Base-by-base conservation (phyloP, 257 asterid species). In the Haberlea rhodopensis region DNA sequence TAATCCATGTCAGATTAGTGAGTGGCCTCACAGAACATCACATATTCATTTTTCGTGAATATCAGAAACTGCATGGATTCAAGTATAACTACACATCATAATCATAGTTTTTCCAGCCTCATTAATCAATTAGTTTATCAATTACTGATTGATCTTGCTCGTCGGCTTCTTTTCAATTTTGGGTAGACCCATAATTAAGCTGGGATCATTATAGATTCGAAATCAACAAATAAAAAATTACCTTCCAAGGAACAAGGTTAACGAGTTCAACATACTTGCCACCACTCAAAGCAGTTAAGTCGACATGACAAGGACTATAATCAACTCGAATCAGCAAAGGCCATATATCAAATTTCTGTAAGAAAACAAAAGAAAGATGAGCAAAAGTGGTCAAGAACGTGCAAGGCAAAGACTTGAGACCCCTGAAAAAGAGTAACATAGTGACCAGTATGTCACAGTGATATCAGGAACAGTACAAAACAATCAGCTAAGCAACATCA, bases 211-310 rank as follows among this genome's bases (percentile, higher is more conserved):
- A 15, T 15, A 46, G 20, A 53, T 53, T 23, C 22, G 45, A 46
- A 15, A 40, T 31, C 53, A 10, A 18, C 68, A 54, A 69, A 32
- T 58, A 68, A 60, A 71, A 68, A 53, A 62, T 68, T 83, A 94
- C 99, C 99, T 88, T 94, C 99, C 99, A 94, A 24, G 97, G 95
- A 49, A 94, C 91, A 65, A 90, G 84, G 73, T 94, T 94, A 68
- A 90, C 90, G 72, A 94, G 96, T 72, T 90, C 99, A 72, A 94
- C 97, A 78, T 94, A 94, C 76, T 94, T 94, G 71, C 99, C 97
- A 71, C 87, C 83, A 81, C 96, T 84, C 74, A 94, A 67, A 28
- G 99, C 97, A 29, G 89, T 86, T 68, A 94, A 82, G 87, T 94
- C 97, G 70, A 94, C 88, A 62, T 69, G 96, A 72, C 82, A 79